phyloP scores from a whole-genome alignment of 805 yeast genomes.

The Dipodascopsis tothii region DNA sequence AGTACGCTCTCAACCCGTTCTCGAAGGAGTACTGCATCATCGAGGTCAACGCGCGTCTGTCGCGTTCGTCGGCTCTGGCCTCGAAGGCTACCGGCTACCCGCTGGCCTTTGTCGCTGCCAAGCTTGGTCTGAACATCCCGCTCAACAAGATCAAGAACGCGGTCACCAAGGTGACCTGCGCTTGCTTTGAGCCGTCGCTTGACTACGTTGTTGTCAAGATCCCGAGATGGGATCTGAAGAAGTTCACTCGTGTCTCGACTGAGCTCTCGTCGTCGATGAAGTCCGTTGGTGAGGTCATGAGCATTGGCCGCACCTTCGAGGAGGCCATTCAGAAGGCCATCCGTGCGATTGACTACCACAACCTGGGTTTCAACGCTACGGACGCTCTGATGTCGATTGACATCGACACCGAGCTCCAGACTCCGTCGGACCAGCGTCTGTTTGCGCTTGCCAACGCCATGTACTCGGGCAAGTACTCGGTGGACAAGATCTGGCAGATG shows the following conservation, averaged over 20 bases:
- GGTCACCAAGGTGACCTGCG: slow-evolving; percentile 87
- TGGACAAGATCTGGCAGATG: slow-evolving; percentile 82
- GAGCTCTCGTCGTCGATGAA: slow-evolving; percentile 89
- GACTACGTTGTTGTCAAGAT: slow-evolving; percentile 96
- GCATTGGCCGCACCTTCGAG: slow-evolving; percentile 93
- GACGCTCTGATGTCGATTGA: slow-evolving; percentile 82
- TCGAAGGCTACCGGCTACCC: slow-evolving; percentile 99
- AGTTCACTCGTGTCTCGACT: slow-evolving; percentile 86
- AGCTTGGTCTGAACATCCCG: slow-evolving; percentile 86
- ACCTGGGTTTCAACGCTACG: slow-evolving; percentile 82
- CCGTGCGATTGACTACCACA: slow-evolving; percentile 90
- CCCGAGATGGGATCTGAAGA: slow-evolving; percentile 98
- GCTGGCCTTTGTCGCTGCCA: slow-evolving; percentile 95
- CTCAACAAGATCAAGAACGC: slow-evolving; percentile 86
- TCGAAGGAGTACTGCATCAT: slow-evolving; percentile 93
- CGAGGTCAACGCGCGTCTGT: slow-evolving; percentile 95
- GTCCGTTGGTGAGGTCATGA: slow-evolving; percentile 98
- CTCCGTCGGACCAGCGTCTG: slow-evolving; percentile 95
- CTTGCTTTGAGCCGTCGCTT: slow-evolving; percentile 94
- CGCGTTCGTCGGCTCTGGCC: slow-evolving; percentile 97
- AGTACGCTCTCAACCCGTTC: slow-evolving; percentile 89
- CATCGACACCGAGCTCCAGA: slow-evolving; percentile 84
- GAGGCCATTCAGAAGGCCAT: slow-evolving; percentile 97
- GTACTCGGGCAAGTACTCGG: slow-evolving; percentile 69
- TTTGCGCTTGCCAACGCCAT: slow-evolving; percentile 95